phyloP scores from a whole-genome alignment of 1,284 basidiomycete species.

The Pyrrhoderma noxium region DNA sequence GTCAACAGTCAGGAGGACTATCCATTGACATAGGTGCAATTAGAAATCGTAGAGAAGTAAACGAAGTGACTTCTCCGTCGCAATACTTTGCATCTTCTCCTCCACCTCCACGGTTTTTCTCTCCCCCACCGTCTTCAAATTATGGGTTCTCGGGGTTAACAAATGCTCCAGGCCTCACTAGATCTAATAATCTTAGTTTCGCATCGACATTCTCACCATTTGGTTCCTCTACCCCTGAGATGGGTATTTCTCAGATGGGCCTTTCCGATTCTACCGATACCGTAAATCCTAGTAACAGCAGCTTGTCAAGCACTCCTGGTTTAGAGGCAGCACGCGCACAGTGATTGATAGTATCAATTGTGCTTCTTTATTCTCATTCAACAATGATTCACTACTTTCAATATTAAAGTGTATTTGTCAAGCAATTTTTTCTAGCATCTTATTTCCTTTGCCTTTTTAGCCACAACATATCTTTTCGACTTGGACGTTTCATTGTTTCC shows the following conservation, averaged over 20 bases:
- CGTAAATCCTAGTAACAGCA: constrained; percentile 9
- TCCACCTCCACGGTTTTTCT: constrained; percentile 22
- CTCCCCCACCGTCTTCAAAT: constrained; percentile 19
- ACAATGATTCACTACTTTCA: neutral
- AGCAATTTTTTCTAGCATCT: constrained; percentile 7
- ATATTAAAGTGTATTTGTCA: constrained; percentile 11
- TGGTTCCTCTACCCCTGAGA: constrained; percentile 18
- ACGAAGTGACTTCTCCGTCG: constrained; percentile 18
- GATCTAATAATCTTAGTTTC: constrained; percentile 13
- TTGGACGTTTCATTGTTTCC: constrained; percentile 9
- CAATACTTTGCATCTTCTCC: constrained; percentile 19
- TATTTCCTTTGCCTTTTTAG: neutral
- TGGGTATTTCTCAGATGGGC: constrained; percentile 2
- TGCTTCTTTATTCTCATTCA: neutral
- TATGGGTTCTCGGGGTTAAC: constrained; percentile 8
- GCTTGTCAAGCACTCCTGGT: constrained; percentile 10
- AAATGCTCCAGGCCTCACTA: constrained; percentile 9
- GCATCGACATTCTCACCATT: constrained; percentile 18
- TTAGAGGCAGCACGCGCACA: constrained; percentile 15
- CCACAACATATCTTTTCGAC: neutral
- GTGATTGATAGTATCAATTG: constrained; percentile 7
- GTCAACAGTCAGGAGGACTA: constrained; percentile 12
- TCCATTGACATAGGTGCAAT: constrained; percentile 16
- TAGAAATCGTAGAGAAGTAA: constrained; percentile 13
- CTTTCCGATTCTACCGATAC: constrained; percentile 13